phyloP scores from a whole-genome alignment of 352 stramenopile species.

The Globisporangium camurandrum region DNA sequence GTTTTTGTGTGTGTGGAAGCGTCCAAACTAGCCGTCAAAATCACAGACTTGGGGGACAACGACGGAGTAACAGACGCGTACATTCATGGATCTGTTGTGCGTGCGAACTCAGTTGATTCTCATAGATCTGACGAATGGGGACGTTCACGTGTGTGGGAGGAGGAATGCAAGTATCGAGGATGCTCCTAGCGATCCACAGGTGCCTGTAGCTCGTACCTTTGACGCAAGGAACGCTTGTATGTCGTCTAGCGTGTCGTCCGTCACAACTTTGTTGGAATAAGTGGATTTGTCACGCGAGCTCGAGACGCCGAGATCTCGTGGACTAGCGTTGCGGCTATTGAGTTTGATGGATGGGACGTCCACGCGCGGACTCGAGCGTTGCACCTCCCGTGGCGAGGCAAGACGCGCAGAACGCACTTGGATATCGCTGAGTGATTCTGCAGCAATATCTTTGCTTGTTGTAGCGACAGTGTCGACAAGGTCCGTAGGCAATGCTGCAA shows the following conservation, averaged over 20 bases:
- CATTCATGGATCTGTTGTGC: conserved; percentile 49
- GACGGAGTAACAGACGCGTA: conserved; percentile 12
- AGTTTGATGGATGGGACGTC: too few relatives aligned
- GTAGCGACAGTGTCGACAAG: too few relatives aligned
- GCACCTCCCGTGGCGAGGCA: too few relatives aligned
- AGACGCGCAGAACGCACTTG: too few relatives aligned
- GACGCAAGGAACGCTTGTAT: conserved; percentile 27
- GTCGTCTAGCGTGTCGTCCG: conserved; percentile 16
- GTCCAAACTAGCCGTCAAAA: background rate
- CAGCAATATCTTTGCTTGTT: too few relatives aligned
- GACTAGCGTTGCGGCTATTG: too few relatives aligned
- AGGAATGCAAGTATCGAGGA: background rate
- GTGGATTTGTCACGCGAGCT: background rate
- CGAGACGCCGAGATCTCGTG: too few relatives aligned
- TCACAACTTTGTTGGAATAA: background rate
- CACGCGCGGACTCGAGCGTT: too few relatives aligned
- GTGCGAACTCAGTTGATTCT: conserved; percentile 47
- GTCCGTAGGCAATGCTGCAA: too few relatives aligned
- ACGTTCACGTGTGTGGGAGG: background rate
- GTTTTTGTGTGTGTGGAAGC: background rate
- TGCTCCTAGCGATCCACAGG: background rate
- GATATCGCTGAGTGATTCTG: too few relatives aligned
- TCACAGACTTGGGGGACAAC: background rate
- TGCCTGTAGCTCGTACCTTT: conserved; percentile 16
- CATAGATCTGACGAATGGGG: conserved; percentile 23